phyloP scores from a whole-genome alignment of 495 filamentous ascomycete species.

The Hypoxylon trugodes region DNA sequence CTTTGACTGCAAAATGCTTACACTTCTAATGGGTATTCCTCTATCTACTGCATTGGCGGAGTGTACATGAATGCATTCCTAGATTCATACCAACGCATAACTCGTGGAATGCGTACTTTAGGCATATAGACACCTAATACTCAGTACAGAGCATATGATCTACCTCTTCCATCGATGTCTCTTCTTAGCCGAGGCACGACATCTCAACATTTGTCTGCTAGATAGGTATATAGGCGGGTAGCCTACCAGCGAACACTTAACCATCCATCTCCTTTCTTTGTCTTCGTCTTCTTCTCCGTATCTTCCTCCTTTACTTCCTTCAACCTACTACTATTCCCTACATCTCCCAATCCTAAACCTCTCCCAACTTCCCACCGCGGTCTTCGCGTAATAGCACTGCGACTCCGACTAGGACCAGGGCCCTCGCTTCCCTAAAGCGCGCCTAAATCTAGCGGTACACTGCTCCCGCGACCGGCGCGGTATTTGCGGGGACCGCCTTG shows the following conservation, averaged over 20 bases:
- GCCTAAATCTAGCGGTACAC: conserved; percentile 87
- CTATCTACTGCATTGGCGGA: conserved; percentile 1
- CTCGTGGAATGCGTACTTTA: no score
- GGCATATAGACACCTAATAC: no score
- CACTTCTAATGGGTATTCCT: conserved; percentile 21
- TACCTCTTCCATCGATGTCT: no score
- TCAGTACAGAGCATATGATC: no score
- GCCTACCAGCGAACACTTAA: conserved; percentile 26
- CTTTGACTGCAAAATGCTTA: background rate
- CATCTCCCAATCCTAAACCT: background rate
- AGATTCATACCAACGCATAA: background rate
- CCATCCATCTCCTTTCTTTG: conserved; percentile 19
- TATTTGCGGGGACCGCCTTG: conserved; percentile 76
- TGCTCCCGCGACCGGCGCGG: conserved; percentile 89
- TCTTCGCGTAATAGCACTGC: background rate
- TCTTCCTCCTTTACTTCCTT: background rate
- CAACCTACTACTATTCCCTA: background rate
- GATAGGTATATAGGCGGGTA: no score
- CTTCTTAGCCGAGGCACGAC: no score
- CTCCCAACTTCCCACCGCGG: background rate
- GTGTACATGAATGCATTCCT: background rate
- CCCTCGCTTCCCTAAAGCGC: conserved; percentile 43
- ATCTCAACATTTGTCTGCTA: no score
- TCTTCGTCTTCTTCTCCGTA: background rate
- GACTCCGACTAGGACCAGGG: background rate